phyloP scores from a whole-genome alignment of 2,329 filamentous ascomycete genomes.

The Colletotrichum paranaense region DNA sequence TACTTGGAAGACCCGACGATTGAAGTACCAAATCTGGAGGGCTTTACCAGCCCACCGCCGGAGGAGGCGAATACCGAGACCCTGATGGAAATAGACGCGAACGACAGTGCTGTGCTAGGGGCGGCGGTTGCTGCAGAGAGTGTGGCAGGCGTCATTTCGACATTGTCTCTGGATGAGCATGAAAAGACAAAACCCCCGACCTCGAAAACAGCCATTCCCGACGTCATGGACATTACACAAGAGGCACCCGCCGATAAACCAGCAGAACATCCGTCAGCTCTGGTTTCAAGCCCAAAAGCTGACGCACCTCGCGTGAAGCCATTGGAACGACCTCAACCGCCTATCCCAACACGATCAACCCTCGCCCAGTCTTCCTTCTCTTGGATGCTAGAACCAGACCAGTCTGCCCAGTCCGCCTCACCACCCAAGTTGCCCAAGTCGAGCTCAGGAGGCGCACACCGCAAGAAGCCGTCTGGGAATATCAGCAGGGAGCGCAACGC shows the following conservation, averaged over 20 bases:
- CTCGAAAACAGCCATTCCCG: not conserved
- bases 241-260: conserved; percentile 5
- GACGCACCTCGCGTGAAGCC: not conserved
- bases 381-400: conserved; percentile 78
- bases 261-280: conserved; percentile 15
- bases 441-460: conserved; percentile 43
- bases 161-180: conserved; percentile 15
- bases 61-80: conserved; percentile 17
- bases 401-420: conserved; percentile 47
- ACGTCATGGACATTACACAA: conserved; percentile 26
- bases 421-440: conserved; percentile 40
- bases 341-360: conserved; percentile 71
- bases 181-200: not conserved
- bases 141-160: conserved; percentile 25
- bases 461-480: conserved; percentile 55
- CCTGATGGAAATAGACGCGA: conserved; percentile 25
- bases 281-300: not conserved
- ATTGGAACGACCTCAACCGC: conserved; percentile 40
- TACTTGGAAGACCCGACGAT: conserved; percentile 69
- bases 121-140: conserved; percentile 1
- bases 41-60: conserved; percentile 5
- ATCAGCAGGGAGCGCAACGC: conserved; percentile 66
- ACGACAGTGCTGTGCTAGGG: not conserved
- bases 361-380: conserved; percentile 81
- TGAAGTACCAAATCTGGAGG: conserved; percentile 53